Base-by-base conservation (phyloP, 2,329 filamentous ascomycete genomes). In the Trichophyton schoenleinii region DNA sequence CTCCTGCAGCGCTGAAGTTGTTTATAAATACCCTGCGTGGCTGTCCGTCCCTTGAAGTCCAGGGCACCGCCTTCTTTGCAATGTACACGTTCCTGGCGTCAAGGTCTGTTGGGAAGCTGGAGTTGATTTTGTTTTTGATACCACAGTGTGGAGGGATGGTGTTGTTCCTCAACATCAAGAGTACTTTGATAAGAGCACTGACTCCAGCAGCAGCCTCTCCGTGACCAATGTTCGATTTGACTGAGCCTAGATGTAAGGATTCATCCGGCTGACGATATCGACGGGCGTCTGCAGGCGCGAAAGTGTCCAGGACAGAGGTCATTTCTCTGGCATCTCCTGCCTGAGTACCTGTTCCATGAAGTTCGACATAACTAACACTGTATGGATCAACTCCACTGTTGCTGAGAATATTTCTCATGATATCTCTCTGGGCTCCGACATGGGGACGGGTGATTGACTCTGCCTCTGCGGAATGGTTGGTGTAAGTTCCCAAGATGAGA, bases 381-480 rank as follows among this genome's bases (percentile, higher is more conserved):
- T 84, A 80, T 1, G 89, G 87, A 68, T 91, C 85, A 22, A 94
- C 81, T 62, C 87, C 86, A 48, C 88, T 86, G 49, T 88, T 82
- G 57, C 86, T 81, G 0, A 94, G 78, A 31, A 94, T 84, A 44
- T 83, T 79, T 61, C 82, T 81, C 68, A 87, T 48, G 18, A 25
- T 48, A 92, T 81, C 78, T 11, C 87, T 83, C 72, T 95, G 90
- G 0, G 87, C 87, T 13, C 83, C 86, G 3, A 84, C 87, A 71
- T 94, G 88, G 1, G 90, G 90, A 62, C 89, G 87, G 0, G 89
- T 94, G 68, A 95, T 94, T 1, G 88, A 89, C 84, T 52, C 89
- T 85, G 67, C 91, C 87, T 91, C 73, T 94, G 89, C 72, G 94
- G 95, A 57, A 89, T 94, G 3, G 84, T 82, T 48, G 25, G 44